Evolutionary conservation across 2,329 filamentous ascomycete species (phyloP).

Genomic region (Colletotrichum zoysiae): DNA sequence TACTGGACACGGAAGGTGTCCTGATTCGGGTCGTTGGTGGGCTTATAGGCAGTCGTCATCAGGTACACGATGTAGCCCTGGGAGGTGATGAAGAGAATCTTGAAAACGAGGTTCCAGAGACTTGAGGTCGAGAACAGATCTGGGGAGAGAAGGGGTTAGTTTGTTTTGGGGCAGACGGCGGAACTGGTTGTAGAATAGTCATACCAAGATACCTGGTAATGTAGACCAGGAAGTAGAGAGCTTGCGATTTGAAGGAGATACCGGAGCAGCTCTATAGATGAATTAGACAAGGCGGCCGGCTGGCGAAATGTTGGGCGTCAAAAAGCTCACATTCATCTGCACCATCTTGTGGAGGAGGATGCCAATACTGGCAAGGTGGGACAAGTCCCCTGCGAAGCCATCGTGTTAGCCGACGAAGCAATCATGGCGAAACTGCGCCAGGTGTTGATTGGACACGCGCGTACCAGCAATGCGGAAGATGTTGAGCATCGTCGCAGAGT

Average conservation of each 20-base stretch:
- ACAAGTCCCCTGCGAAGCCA: constrained; percentile 82
- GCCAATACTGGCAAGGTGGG: constrained; percentile 92
- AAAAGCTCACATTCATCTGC: constrained; percentile 79
- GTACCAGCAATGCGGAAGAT: constrained; percentile 69
- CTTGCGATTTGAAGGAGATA: constrained; percentile 99
- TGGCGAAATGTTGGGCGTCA: constrained; percentile 40
- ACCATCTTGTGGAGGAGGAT: constrained; percentile 98
- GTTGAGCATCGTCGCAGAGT: constrained; percentile 63
- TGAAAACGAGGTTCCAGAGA: constrained; percentile 94
- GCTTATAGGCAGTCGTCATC: constrained; percentile 98
- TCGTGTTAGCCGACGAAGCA: constrained; percentile 43
- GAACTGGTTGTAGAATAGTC: constrained; percentile 39
- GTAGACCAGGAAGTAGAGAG: constrained; percentile 94
- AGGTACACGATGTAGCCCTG: constrained; percentile 97
- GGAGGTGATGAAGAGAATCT: constrained; percentile 91
- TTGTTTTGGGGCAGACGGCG: not conserved
- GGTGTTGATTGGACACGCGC: constrained; percentile 47
- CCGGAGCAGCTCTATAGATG: constrained; percentile 87
- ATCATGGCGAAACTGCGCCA: not conserved
- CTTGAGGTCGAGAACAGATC: constrained; percentile 89
- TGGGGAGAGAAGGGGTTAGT: constrained; percentile 51
- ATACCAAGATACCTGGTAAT: constrained; percentile 89
- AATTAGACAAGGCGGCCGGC: constrained; percentile 35
- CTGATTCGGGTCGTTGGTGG: constrained; percentile 95
- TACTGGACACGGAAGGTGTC: constrained; percentile 99